Conservation (phyloP, 805 yeast species). For the Yarrowia bubula region DNA sequence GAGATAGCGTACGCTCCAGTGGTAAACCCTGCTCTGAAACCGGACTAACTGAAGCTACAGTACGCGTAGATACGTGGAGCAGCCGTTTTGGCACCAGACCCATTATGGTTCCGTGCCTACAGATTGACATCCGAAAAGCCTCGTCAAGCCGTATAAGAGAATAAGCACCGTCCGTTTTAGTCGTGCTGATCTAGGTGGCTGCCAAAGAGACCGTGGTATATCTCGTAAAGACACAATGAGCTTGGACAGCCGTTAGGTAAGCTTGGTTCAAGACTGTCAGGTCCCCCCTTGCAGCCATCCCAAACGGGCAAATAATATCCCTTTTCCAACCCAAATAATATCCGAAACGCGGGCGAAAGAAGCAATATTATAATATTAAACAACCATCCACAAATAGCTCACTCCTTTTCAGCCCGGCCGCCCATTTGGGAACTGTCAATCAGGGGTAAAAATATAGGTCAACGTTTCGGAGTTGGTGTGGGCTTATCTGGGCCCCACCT, state of each 20-base stretch:
- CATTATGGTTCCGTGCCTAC: not conserved
- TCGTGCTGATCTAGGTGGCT: not conserved
- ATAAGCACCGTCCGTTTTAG: not conserved
- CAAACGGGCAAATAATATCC: not conserved
- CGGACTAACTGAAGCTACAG: not conserved
- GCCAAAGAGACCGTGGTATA: not conserved
- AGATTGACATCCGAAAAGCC: not conserved
- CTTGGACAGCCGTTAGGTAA: conserved; percentile 7
- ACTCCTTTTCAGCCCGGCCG: conserved; percentile 3
- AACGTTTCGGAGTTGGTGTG: too few relatives aligned
- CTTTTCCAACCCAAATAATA: conserved; percentile 3
- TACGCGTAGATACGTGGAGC: too few relatives aligned
- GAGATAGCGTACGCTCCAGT: not conserved
- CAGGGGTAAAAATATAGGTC: conserved; percentile 2
- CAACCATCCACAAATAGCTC: not conserved
- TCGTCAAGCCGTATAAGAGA: not conserved
- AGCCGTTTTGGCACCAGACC: not conserved
- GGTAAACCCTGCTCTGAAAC: not conserved
- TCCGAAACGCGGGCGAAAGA: not conserved
- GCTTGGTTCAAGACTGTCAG: not conserved
- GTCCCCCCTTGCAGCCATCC: conserved; percentile 20
- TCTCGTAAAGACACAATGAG: not conserved
- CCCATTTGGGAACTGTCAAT: conserved; percentile 2
- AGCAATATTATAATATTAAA: not conserved
- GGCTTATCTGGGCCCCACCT: too few relatives aligned